These are phyloP conservation scores for Jacaranda mimosifolia DNA, from an alignment of 257 asterid genomes.

Conservation along the genomic window DNA sequence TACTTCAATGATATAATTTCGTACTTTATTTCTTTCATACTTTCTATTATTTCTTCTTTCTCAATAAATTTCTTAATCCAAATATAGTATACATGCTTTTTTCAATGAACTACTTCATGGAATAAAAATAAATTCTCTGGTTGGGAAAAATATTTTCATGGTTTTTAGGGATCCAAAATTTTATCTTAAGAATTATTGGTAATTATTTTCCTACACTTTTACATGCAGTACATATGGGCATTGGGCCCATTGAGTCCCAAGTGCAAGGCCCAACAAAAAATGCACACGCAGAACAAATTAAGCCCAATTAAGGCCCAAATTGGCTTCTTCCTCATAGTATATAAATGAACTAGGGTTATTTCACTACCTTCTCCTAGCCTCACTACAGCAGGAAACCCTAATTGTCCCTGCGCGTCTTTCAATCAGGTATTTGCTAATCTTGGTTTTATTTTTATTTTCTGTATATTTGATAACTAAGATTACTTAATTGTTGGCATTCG, in stretches of 20 bases:
- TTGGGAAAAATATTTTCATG: too few species aligned
- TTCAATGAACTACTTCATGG: too few species aligned
- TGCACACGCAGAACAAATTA: neutral
- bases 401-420: constrained; percentile 3
- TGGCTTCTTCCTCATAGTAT: neutral
- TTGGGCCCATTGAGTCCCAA: neutral
- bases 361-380: neutral
- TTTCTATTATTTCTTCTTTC: too few species aligned
- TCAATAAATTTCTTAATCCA: too few species aligned
- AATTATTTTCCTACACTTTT: too few species aligned
- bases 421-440: constrained; percentile 20
- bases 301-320: constrained; percentile 31
- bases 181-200: too few species aligned
- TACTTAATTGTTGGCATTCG: neutral
- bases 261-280: neutral
- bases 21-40: too few species aligned
- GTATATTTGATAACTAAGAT: neutral
- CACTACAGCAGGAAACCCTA: constrained; percentile 20
- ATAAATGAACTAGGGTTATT: constrained; percentile 34
- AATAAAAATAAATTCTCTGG: too few species aligned
- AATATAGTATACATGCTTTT: too few species aligned
- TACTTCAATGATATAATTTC: too few species aligned
- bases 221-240: too few species aligned
- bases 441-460: neutral
- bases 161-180: too few species aligned